Evolutionary conservation across 2,329 filamentous ascomycete genomes (phyloP), one percentile per base, ranked within the genome.

Genomic region (Colletotrichum cereale): DNA sequence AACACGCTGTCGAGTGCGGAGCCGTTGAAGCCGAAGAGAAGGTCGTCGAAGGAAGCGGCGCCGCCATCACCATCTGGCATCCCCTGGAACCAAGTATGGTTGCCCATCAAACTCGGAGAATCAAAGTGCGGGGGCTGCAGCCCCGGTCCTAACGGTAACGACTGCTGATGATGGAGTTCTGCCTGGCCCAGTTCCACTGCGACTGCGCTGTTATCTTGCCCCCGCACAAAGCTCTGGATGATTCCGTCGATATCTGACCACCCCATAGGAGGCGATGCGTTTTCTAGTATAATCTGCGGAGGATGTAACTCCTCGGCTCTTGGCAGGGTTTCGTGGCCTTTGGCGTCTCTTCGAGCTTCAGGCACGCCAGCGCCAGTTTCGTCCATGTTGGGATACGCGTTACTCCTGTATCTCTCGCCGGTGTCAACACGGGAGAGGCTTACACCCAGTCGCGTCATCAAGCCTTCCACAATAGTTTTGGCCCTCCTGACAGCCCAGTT

Each of bases 401-500:
- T 36, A 10, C 26, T 55, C 26, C 47, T 24, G 2, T 7, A 7
- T n/a, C 8, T 31, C 0, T 24, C 12, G 31, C 31, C 31, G 18
- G 24, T 50, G 38, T 55, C 42, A 14, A 24, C 5, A 5, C 40
- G 24, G 24, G n/a, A 10, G 44, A 67, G 21, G 18, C 50, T 58
- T 11, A 85, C 81, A 0, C 80, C 80, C 58, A 86, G 80, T 21
- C 82, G 80, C 66, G 83, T 81, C 83, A 86, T 85, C 16, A 87
- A 75, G 42, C 80, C 81, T 52, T 84, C 77, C 0, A 87, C 82
- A 14, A 87, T 83, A 0, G 81, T 80, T 10, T 81, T 80, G 0
- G 86, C 85, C 31, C 83, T 82, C 42, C 82, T 79, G 0, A 86
- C 84, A 0, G 85, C 85, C 74, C 82, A 85, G 31, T 87, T 87